Evolutionary conservation across 2,329 filamentous ascomycete species (phyloP), one percentile per base, ranked within the genome.

Genomic region (Pseudonectria foliicola): DNA sequence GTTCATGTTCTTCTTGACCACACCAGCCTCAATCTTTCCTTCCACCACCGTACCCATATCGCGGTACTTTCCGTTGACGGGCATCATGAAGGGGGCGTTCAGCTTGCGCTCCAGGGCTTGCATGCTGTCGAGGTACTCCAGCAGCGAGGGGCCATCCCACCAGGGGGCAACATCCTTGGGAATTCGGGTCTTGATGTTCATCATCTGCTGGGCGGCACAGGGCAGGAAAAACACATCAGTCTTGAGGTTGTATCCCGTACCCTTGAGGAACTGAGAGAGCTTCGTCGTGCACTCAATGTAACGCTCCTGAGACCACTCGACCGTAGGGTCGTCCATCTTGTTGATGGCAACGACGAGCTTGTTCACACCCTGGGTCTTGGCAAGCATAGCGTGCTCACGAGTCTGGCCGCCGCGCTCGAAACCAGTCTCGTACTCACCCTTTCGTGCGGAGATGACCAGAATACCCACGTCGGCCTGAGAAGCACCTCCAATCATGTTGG

Each of bases 51-150:
- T 98, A 53, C 92, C 92, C 74, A 98, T 82, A 59, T 98, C 93
- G 52, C 85, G 79, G 70, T 96, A 98, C 67, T 98, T 98, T 63
- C 86, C 87, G 45, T 85, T 85, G 46, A 98, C 75, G 7, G 92
- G 85, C 89, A 98, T 95, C 92, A 98, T 96, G 73, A 98, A 96
- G 8, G 92, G 90, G 2, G 92, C 92, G 52, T 95, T 95, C 52
- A 95, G 66, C 71, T 96, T 98, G 52, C 92, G 86, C 62, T 98
- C 90, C 26, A 95, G 75, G 10, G 90, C 80, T 54, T 83, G 80
- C 86, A 96, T 95, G 57, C 77, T 71, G 59, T 95, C 90, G n/a
- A 98, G 78, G 63, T 89, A 95, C 63, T 96, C 90, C 13, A 98
- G 80, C 30, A 98, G 76, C 13, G 89, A 92, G 8, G 90, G 90